A percentile compares a stretch with the other conserved stretches of the same genome.
phyloP scores from a whole-genome alignment of 176 grass and related monocot genomes.

The Thalia dealbata region DNA sequence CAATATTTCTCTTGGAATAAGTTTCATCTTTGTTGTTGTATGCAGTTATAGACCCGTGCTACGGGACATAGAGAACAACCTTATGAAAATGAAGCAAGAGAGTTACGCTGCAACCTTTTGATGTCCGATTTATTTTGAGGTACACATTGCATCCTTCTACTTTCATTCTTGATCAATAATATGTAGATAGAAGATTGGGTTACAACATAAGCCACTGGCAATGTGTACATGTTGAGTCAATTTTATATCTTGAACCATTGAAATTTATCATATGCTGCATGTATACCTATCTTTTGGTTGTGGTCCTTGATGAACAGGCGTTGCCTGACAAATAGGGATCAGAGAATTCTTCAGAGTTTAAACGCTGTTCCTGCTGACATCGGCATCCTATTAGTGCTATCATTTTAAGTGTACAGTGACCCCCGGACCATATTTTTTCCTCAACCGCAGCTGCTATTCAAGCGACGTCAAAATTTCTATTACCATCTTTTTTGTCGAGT shows the following conservation, averaged over 20 bases:
- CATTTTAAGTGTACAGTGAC: too few relatives aligned
- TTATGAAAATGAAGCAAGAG: conserved; percentile 99
- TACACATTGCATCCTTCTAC: neutral
- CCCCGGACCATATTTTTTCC: too few relatives aligned
- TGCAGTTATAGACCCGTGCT: conserved; percentile 82
- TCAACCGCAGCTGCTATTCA: too few relatives aligned
- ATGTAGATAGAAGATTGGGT: neutral
- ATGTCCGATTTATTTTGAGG: neutral
- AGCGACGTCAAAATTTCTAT: too few relatives aligned
- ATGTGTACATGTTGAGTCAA: neutral
- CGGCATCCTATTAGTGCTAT: too few relatives aligned
- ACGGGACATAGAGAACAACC: conserved; percentile 61
- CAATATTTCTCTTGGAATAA: neutral
- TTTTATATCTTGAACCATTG: neutral
- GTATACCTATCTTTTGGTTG: neutral
- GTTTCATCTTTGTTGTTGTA: conserved; percentile 16
- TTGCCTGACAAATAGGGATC: neutral
- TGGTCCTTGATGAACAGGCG: neutral
- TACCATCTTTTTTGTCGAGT: neutral
- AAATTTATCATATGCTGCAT: neutral
- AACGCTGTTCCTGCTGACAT: neutral
- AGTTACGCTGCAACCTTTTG: conserved; percentile 36
- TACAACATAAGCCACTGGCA: neutral
- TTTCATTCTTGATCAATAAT: neutral
- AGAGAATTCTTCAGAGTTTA: neutral